Base-by-base conservation (phyloP, 495 filamentous ascomycete genomes). In the Talaromyces nanjingensis region DNA sequence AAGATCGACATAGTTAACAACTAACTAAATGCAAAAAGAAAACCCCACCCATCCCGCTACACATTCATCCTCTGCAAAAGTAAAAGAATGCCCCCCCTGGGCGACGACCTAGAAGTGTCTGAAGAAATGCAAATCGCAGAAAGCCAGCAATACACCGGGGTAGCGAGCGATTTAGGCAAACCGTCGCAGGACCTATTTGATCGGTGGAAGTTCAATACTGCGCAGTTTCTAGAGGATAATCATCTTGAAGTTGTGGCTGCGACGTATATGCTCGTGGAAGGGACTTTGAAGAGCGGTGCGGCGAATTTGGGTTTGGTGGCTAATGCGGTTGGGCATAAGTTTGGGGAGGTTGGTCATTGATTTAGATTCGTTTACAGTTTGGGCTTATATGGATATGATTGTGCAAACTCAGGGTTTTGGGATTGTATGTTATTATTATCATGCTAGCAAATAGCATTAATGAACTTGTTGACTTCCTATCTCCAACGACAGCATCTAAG, bases 231-330 rank as follows among this genome's bases (percentile, higher is more conserved):
- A 14, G 12, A 59, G 29, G 55, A 57, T 6, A 64, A 59, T 49
- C 20, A 47, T 3, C 55, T 64, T 25, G 63, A 64, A 49, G 54
- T 64, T 42, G 63, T 60, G 16, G 63, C 29, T 25, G 63, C 63
- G 56, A 64, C 54, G 16, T 64, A 45, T 29, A 64, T 64, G 63
- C 54, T 64, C 3, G 55, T 64, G 3, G 63, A 64, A 47, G 63
- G 63, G n/a, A 64, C 49, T 47, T 33, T 64, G 54, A 59, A 64
- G 37, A 64, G 63, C 20, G 55, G 54, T 3, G 53, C 18, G 11
- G 25, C 6, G 1, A 64, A 49, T 53, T n/a, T 25, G 14, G 63
- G 54, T 0, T 59, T 64, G 42, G 11, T 49, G 54, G 54, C 54
- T 18, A 37, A 59, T 56, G 63, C 49, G 1, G 11, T 59, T 22